These are phyloP conservation scores for Moniliophthora roreri DNA, from an alignment of 1,284 basidiomycete genomes.

Conservation along the genomic window DNA sequence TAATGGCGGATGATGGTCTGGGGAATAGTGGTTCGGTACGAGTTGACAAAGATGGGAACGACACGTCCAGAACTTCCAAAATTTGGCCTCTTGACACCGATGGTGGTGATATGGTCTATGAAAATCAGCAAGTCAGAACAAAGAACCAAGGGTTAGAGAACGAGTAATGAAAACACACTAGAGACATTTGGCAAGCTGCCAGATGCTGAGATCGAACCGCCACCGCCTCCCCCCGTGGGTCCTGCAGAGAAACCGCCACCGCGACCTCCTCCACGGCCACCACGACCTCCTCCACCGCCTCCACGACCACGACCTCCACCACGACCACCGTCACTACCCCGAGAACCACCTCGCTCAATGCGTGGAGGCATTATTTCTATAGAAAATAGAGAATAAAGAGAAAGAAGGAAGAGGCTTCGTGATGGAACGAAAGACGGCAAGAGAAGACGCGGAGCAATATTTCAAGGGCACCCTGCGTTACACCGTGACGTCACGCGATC, in stretches of 20 bases:
- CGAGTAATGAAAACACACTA: neutral
- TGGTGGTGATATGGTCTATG: conserved; percentile 46
- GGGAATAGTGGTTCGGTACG: conserved; percentile 60
- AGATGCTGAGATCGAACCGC: neutral
- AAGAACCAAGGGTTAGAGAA: neutral
- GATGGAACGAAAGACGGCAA: neutral
- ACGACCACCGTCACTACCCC: neutral
- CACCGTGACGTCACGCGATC: neutral
- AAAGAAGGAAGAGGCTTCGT: neutral
- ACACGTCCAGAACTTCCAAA: conserved; percentile 57
- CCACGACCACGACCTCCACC: neutral
- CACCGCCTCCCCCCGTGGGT: neutral
- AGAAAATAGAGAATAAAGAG: neutral
- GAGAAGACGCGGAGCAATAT: neutral
- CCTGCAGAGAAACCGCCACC: neutral
- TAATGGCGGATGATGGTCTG: conserved; percentile 69
- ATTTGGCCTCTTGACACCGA: conserved; percentile 65
- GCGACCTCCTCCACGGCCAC: neutral
- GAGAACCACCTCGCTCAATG: neutral
- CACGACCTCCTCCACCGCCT: neutral
- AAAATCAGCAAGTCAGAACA: conserved; percentile 11
- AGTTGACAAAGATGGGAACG: conserved; percentile 62
- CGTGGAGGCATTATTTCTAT: neutral
- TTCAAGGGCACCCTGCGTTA: neutral
- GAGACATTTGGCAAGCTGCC: too few species aligned